Base-by-base conservation (phyloP, 176 grass and related monocot genomes). In the Avena insularis region DNA sequence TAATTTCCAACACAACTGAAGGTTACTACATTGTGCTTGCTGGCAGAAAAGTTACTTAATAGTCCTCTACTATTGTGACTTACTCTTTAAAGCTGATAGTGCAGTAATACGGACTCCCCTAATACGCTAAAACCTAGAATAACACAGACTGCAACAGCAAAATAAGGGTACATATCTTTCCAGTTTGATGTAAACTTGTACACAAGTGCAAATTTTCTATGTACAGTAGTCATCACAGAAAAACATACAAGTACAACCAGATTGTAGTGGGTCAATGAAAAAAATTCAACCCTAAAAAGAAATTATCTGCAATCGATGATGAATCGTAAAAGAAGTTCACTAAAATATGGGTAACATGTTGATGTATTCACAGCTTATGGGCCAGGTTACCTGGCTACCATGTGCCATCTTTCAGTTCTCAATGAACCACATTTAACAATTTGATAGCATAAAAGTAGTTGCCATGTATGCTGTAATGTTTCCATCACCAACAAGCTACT, bases 341-440 rank as follows among this genome's bases (percentile, higher is more conserved):
- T 64, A 64, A 27, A 60, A 65, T 65, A 13, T 31, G 62, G 31
- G 31, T 65, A 65, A 13, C 62, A 29, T 31, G 25, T 1, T 6
- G 62, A 65, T 65, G 25, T 65, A 65, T 13, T 65, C 23, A 65
- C 61, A 64, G 61, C 61, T 64, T 64, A 64, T 64, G 62, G 10
- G 25, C 62, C 7, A 43, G 40, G 40, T 43, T 43, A 43, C 15
- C 8, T 70, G 19, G 8, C 19, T 11, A 20, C 36, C 9, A 45
- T n/a, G 69, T 46, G 69, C 40, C 4, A 46, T 46, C 19, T 46
- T 71, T 46, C 38, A 12, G 9, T 71, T 71, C 3, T 43, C 62
- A 65, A 65, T 25, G 17, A 46, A 46, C 38, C 16, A 71, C 35
- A 43, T 2, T 36, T 71, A 71, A 71, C 68, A 71, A 9, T n/a